A percentile compares a stretch with the other conserved stretches of the same genome.
Evolutionary conservation across 2,329 filamentous ascomycete species (phyloP).

Genomic region (Drechslerella dactyloides): DNA sequence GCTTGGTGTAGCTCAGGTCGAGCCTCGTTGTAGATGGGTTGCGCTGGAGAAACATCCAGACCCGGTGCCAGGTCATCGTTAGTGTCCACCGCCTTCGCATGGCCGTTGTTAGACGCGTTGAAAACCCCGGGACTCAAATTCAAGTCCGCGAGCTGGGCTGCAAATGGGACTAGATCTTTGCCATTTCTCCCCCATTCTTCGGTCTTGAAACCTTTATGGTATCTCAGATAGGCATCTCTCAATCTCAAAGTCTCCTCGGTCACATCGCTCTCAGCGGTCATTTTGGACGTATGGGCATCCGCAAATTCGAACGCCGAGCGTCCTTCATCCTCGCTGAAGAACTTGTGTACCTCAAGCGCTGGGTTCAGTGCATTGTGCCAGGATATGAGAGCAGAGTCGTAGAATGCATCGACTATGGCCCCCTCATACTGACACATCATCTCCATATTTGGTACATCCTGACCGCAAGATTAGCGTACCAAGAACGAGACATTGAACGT

Average conservation of each 20-base stretch:
- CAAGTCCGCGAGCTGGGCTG: constrained; percentile 16
- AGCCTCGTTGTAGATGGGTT: background rate
- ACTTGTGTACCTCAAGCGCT: constrained; percentile 65
- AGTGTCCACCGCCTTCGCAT: background rate
- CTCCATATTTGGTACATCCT: constrained; percentile 79
- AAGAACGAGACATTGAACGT: background rate
- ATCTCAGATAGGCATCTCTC: constrained; percentile 15
- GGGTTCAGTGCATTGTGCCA: constrained; percentile 72
- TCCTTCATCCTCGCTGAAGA: constrained; percentile 18
- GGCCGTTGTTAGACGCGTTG: background rate
- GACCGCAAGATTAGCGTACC: constrained; percentile 1
- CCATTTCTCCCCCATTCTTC: constrained; percentile 28
- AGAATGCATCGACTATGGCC: constrained; percentile 75
- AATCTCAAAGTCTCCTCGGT: constrained; percentile 11
- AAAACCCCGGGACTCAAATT: background rate
- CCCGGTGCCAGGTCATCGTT: background rate
- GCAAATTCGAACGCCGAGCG: constrained; percentile 33
- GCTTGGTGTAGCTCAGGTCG: background rate
- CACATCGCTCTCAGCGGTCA: constrained; percentile 1
- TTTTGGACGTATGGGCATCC: constrained; percentile 27
- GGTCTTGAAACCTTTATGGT: constrained; percentile 6
- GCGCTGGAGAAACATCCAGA: background rate
- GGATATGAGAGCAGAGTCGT: constrained; percentile 74
- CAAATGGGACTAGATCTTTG: constrained; percentile 31
- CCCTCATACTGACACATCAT: constrained; percentile 81